A percentile compares a stretch with the other conserved stretches of the same genome.
These are phyloP conservation scores for Trichoderma koningiopsis DNA, from an alignment of 2,329 filamentous ascomycete species.

Conservation along the genomic window DNA sequence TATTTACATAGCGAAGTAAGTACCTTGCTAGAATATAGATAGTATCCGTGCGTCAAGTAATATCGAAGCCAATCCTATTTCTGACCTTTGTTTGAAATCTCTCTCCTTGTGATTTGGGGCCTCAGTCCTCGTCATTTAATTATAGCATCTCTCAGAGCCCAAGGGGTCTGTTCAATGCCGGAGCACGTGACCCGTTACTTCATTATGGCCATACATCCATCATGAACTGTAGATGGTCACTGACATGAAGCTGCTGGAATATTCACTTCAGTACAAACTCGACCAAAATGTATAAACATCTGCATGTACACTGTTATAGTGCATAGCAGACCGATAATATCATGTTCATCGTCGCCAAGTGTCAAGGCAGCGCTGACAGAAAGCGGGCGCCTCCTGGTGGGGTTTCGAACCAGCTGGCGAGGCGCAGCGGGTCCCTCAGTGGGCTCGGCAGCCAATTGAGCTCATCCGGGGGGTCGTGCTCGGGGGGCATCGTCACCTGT, in stretches of 20 bases:
- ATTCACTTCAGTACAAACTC: not conserved
- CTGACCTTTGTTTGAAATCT: not conserved
- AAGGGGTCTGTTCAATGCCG: not conserved
- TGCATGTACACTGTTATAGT: not conserved
- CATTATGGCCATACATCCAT: not conserved
- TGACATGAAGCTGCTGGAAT: not conserved
- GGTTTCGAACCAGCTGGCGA: slow-evolving; percentile 16
- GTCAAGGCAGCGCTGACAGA: slow-evolving; percentile 19
- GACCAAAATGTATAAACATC: not conserved
- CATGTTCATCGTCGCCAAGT: not conserved
- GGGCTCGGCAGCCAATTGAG: slow-evolving; percentile 6
- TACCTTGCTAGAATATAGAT: too few species aligned
- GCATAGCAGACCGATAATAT: not conserved
- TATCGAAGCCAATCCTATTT: not conserved
- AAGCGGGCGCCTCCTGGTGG: not conserved
- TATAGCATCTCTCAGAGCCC: slow-evolving; percentile 1
- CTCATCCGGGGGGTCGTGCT: slow-evolving; percentile 2
- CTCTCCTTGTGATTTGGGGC: not conserved
- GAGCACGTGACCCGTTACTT: not conserved
- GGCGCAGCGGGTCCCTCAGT: slow-evolving; percentile 25
- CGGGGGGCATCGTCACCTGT: slow-evolving; percentile 24
- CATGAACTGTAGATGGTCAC: not conserved
- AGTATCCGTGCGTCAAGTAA: not conserved
- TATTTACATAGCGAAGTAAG: not conserved
- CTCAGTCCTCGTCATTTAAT: not conserved